Evolutionary conservation across 2,329 filamentous ascomycete genomes (phyloP), one percentile per base, ranked within the genome.

Genomic region (Scedosporium minutisporum): DNA sequence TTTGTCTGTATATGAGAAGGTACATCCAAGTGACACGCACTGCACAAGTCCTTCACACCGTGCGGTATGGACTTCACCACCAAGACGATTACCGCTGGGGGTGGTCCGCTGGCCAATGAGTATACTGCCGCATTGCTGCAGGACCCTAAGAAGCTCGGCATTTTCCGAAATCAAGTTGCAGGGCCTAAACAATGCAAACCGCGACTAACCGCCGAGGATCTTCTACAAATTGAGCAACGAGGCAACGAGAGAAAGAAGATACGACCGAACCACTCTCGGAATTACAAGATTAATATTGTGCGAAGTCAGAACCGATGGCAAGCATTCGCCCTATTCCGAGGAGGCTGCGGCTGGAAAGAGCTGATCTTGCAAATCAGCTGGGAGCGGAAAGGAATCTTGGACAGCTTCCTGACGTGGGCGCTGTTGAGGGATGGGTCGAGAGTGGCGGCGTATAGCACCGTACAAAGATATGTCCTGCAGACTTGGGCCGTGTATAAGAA

Each of bases 401-500:
- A 48, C 25, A 16, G n/a, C 58, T 48, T 48, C 41, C 41, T 60
- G 7, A 12, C 4, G 16, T 60, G 16, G 41, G 4, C 18, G 12
- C 25, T 60, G 12, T 4, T 21, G 48, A 25, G 41, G 6, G 18
- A 14, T 25, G 41, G 41, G 4, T 46, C 41, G 18, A 60, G 23
- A 27, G 12, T 60, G n/a, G 16, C 3, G 29, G 48, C 41, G 21
- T 12, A 58, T 6, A 58, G 33, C 18, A 23, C 58, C 6, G 6
- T 60, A 12, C 58, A 33, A 48, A 2, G 41, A 33, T 60, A 60
- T 42, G 23, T 60, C 41, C 41, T 46, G 4, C 21, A 51, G 41
- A 60, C 41, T 14, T 60, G 58, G 58, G 21, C 41, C 1, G n/a
- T 60, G 18, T 51, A 48, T 25, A 48, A 60, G 41, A 60, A 60